Evolutionary conservation across 768 basidiomycete species (phyloP).

Genomic region (Lentinula boryana): DNA sequence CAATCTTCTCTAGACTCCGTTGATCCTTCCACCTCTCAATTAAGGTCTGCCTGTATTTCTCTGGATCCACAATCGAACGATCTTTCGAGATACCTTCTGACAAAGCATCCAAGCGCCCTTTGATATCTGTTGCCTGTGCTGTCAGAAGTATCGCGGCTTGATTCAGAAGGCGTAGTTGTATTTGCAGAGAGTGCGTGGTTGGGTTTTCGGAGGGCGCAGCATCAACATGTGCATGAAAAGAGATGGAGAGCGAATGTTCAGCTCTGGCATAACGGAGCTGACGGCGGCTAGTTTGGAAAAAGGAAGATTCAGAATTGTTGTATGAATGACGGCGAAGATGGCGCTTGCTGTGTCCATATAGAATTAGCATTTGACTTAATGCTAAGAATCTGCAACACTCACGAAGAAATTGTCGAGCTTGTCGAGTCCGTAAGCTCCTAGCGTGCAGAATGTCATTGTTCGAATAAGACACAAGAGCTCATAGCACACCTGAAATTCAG

Average conservation of each 20-base stretch:
- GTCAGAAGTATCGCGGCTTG: background rate
- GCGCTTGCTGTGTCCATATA: background rate
- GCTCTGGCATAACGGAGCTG: background rate
- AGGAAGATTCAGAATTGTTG: background rate
- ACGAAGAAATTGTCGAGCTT: background rate
- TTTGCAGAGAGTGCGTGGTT: background rate
- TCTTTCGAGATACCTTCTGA: background rate
- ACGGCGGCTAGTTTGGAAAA: background rate
- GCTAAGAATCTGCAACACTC: background rate
- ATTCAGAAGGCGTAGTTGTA: background rate
- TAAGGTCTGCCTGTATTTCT: background rate
- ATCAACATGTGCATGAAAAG: background rate
- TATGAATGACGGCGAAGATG: background rate
- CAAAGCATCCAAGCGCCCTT: background rate
- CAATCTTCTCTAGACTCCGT: background rate
- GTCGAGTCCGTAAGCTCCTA: background rate
- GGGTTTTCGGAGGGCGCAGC: background rate
- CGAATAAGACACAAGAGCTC: background rate
- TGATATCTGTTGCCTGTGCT: background rate
- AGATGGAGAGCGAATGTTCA: background rate
- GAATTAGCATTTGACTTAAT: background rate
- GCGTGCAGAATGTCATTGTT: background rate
- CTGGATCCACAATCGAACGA: background rate
- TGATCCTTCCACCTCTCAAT: background rate
- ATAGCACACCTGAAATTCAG: background rate